Base-by-base conservation (phyloP, 2,329 filamentous ascomycete species). In the Epichloe aotearoae region DNA sequence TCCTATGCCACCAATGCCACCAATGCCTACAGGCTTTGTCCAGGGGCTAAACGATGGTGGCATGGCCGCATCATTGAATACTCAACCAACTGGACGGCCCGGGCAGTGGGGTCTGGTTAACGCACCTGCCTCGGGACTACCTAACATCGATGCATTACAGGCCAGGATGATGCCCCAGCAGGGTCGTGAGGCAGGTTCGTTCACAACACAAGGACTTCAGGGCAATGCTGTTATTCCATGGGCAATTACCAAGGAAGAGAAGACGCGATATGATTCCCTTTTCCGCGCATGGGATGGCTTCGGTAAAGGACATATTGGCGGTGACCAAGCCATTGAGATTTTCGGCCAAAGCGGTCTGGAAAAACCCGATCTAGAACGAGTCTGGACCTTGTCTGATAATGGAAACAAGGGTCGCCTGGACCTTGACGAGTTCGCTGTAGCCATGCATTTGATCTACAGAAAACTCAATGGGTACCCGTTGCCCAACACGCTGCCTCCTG, bases 41-140 rank as follows among this genome's bases (percentile, higher is more conserved):
- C 76, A 70, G 40, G 20, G 20, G 11, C 62, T 59, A 56, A 69
- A 82, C 45, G 77, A 74, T 20, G 59, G 76, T 66, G 85, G 85
- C 43, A 77, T 83, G 68, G 68, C 76, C 46, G 75, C 75, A 49
- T 80, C 82, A 34, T 67, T 98, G 55, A 91, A 94, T 60, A 83
- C 89, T n/a, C 93, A 98, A 64, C 93, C 93, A 5, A 98, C 93
- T 3, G 93, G 93, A 11, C 74, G 81, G 37, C 91, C 93, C 5
- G 93, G 93, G 14, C 93, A 97, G 64, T 98, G 93, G 93, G 93
- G 93, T n/a, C 80, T 97, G 50, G 93, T 97, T 34, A 98, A 98
- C 66, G 86, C 89, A 2, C 93, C 93, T 2, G 79, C 90, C 4
- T 85, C 82, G 40, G 93, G 91, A 1, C 70, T 98, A 55, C 93